phyloP scores from a whole-genome alignment of 2,329 filamentous ascomycete species.

The Diaporthe destruens region DNA sequence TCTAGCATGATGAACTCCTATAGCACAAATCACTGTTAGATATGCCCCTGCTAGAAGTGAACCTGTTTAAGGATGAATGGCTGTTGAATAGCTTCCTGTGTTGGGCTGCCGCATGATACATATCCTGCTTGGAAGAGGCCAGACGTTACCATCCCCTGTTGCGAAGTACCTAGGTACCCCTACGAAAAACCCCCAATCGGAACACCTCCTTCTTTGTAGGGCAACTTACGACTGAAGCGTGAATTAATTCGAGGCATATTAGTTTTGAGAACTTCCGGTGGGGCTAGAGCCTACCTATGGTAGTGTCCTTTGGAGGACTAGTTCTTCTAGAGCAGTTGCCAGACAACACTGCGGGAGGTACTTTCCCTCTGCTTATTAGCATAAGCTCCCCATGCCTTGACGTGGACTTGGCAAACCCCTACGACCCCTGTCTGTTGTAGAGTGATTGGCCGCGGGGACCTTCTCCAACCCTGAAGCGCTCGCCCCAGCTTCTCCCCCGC shows the following conservation, averaged over 20 bases:
- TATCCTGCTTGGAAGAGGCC: neutral
- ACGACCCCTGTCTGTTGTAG: neutral
- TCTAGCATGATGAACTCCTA: neutral
- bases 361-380: neutral
- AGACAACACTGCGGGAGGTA: neutral
- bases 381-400: constrained; percentile 2
- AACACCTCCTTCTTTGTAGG: neutral
- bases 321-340: neutral
- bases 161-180: neutral
- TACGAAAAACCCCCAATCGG: neutral
- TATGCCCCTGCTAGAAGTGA: no score
- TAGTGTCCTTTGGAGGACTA: neutral
- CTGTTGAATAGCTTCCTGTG: neutral
- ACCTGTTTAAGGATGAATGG: neutral
- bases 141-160: no score
- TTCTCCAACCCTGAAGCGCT: constrained; percentile 34
- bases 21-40: neutral
- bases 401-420: constrained; percentile 1
- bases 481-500: constrained; percentile 25
- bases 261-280: no score
- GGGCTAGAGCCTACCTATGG: neutral
- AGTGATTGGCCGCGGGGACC: constrained; percentile 27
- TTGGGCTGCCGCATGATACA: neutral
- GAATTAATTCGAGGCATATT: neutral
- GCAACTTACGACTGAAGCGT: neutral